Base-by-base conservation (phyloP, 345 rosid species). In the Mallotus nudiflorus region DNA sequence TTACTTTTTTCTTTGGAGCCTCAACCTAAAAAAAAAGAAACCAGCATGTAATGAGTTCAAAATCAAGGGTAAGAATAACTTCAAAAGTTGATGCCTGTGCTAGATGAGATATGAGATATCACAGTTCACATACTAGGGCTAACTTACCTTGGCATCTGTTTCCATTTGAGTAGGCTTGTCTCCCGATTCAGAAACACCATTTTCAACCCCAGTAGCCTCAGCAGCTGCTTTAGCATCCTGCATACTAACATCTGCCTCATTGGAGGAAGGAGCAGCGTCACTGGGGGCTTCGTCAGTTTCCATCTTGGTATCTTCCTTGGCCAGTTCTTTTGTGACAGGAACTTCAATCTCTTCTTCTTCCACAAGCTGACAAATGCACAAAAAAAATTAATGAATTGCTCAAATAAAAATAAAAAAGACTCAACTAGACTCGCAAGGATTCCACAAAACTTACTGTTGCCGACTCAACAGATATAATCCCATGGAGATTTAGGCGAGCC, bases 271-370 rank as follows among this genome's bases (percentile, higher is more conserved):
- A 62, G 84, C 76, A 39, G 76, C 54, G 54, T 76, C 86, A 20
- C 24, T 69, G 7, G 85, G 50, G 40, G 80, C 72, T 79, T 89
- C 92, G 70, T 89, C 97, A 56, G 92, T 89, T 13, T 85, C 99
- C 97, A 95, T 88, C 83, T 86, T 87, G 45, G 78, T 46, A 37
- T 65, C 70, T 73, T 94, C 97, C 63, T 84, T 84, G 24, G 52
- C 56, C 1, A 78, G 74, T 69, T 89, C 97, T 72, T 85, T 87
- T 9, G 85, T 48, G 60, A 96, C 91, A 1, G 96, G 91, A 68
- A 96, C 89, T 68, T 88, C 98, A 71, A 87, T 66, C 73, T 95
- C 99, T 71, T 95, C 97, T 69, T 96, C 98, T 79, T 92, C 99
- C 77, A 92, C 77, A 66, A 91, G 99, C 99, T 96, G 82, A 55